Base-by-base conservation (phyloP, 495 filamentous ascomycete species). In the Penicillium desertorum region DNA sequence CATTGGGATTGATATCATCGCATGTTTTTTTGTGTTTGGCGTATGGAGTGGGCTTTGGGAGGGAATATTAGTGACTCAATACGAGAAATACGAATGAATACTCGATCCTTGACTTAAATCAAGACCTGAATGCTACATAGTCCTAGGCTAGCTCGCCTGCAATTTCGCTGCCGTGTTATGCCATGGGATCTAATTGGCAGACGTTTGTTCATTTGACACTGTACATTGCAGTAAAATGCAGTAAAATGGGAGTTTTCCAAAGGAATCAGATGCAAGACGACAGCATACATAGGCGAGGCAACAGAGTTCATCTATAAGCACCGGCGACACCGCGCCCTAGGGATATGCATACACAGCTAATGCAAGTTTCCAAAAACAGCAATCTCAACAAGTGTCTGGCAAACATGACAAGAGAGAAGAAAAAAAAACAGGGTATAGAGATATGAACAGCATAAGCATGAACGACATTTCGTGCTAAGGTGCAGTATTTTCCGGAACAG, bases 1-100 rank as follows among this genome's bases (percentile, higher is more conserved):
- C 66, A 67, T 67, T 62, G 64, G 62, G 62, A 61, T 65, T 41
- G 64, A 65, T 69, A 65, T 69, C 64, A 65, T 51, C 17, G 16
- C 53, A 46, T 67, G 56, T 56, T 64, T 57, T 36, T 60, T 57
- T 52, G 39, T 62, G 45, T 63, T 58, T 62, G 62, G 64, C 56
- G 59, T 69, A 62, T 56, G 59, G 60, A 54, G 58, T 70, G 57
- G 44, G 63, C 23, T 47, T 60, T 51, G 36, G 3, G 37, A 29
- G 57, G 59, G 4, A 53, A 60, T 53, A 44, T 42, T 25, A 34
- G 57, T 53, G 49, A 49, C 43, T 59, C 50, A 56, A 56, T 62
- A 57, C 20, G 34, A 60, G 46, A 54, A 62, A 56, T 59, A 66
- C 58, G 57, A 59, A 65, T 54, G 57, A 36, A 54, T 52, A 48